A percentile compares a stretch with the other conserved stretches of the same genome.
Conservation (phyloP, 1,284 basidiomycete genomes). For the Anthracocystis setariae region DNA sequence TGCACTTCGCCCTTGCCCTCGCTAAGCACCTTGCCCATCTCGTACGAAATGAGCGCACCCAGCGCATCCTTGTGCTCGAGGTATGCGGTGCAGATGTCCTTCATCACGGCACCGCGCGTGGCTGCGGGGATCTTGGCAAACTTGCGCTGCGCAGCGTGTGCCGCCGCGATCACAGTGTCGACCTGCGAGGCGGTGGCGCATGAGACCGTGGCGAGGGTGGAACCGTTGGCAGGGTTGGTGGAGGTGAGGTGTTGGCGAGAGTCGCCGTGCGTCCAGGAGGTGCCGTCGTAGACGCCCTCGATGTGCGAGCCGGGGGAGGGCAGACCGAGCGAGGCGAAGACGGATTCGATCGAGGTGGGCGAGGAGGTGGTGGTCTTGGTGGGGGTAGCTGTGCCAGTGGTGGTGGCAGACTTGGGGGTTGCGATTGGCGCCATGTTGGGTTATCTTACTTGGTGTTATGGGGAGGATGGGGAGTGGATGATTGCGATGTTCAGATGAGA, state of each 20-base stretch:
- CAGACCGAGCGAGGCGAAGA: conserved; percentile 35
- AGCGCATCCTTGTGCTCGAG: conserved; percentile 81
- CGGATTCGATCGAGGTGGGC: conserved; percentile 16
- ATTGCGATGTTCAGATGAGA: neutral
- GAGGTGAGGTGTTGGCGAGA: conserved; percentile 27
- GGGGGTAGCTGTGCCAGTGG: neutral
- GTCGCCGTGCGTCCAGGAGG: conserved; percentile 34
- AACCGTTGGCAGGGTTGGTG: conserved; percentile 58
- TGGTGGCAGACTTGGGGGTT: conserved; percentile 3
- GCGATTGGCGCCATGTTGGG: conserved; percentile 32
- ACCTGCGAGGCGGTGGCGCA: conserved; percentile 78
- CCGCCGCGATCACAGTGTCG: conserved; percentile 74
- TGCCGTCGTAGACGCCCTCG: conserved; percentile 57
- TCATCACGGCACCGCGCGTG: conserved; percentile 83
- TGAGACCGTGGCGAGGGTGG: conserved; percentile 50
- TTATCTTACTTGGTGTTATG: neutral
- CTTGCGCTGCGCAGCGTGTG: conserved; percentile 77
- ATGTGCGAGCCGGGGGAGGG: conserved; percentile 36
- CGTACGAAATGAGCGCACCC: conserved; percentile 77
- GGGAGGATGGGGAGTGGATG: neutral
- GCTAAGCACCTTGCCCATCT: conserved; percentile 91
- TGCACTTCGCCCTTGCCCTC: conserved; percentile 93
- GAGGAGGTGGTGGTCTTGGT: neutral
- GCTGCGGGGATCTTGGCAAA: conserved; percentile 86
- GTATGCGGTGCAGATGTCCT: conserved; percentile 87